Evolutionary conservation across 768 basidiomycete species (phyloP).

Genomic region (Amanita phalloides): DNA sequence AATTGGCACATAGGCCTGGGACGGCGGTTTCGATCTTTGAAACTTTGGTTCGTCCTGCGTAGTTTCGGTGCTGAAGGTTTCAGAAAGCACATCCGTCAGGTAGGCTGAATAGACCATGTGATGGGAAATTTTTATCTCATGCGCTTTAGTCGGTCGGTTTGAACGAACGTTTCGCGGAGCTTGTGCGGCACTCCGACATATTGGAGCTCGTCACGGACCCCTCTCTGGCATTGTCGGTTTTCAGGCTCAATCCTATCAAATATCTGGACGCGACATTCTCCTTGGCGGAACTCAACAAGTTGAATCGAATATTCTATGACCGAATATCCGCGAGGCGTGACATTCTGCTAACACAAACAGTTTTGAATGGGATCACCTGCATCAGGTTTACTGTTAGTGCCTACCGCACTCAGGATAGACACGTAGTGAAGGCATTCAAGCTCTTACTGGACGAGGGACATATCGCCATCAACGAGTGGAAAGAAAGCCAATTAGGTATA

Average conservation of each 20-base stretch:
- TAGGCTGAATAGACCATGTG: slow-evolving; percentile 15
- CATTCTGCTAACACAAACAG: slow-evolving; percentile 71
- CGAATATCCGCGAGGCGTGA: slow-evolving; percentile 49
- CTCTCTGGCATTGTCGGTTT: slow-evolving; percentile 66
- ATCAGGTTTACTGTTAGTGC: slow-evolving; percentile 74
- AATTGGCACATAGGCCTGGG: slow-evolving; percentile 82
- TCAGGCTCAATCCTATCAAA: slow-evolving; percentile 42
- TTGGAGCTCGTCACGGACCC: slow-evolving; percentile 62
- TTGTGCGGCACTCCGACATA: slow-evolving; percentile 36
- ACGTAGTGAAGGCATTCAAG: slow-evolving; percentile 52
- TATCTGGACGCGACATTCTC: slow-evolving; percentile 8
- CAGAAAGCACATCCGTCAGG: slow-evolving; percentile 38
- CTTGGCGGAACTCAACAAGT: slow-evolving; percentile 39
- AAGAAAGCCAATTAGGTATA: slow-evolving; percentile 7
- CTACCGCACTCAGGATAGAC: slow-evolving; percentile 47
- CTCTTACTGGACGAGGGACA: slow-evolving; percentile 47
- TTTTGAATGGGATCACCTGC: slow-evolving; percentile 62
- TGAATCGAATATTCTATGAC: slow-evolving; percentile 56
- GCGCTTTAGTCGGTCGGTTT: slow-evolving; percentile 45
- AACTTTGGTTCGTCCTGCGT: slow-evolving; percentile 87
- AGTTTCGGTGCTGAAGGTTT: slow-evolving; percentile 78
- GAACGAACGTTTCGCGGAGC: slow-evolving; percentile 47
- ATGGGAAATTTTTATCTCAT: neutral
- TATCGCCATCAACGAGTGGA: slow-evolving; percentile 31
- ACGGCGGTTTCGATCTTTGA: slow-evolving; percentile 83